Evolutionary conservation across 768 basidiomycete species (phyloP).

Genomic region (Amylocystis lapponica): DNA sequence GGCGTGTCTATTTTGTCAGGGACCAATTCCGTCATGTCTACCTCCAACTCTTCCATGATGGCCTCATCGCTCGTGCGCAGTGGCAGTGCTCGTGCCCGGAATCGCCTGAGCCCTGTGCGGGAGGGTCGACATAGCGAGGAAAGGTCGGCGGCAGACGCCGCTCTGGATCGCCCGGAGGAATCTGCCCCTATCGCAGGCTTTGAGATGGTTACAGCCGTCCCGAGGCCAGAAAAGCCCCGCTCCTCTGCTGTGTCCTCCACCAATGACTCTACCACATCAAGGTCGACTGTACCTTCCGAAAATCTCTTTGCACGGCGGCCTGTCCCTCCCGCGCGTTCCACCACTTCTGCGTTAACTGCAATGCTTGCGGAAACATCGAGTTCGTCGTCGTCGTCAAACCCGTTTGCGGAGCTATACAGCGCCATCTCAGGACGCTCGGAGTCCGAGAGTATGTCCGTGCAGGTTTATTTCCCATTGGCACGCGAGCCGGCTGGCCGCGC

Average conservation of each 20-base stretch:
- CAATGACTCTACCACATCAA: constrained; percentile 10
- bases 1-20: constrained; percentile 53
- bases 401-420: constrained; percentile 84
- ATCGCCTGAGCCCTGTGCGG: constrained; percentile 29
- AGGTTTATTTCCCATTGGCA: constrained; percentile 84
- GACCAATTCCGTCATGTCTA: constrained; percentile 41
- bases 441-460: constrained; percentile 55
- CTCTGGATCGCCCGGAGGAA: constrained; percentile 24
- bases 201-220: constrained; percentile 46
- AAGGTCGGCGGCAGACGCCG: constrained; percentile 20
- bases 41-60: constrained; percentile 47
- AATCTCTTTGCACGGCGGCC: constrained; percentile 46
- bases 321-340: constrained; percentile 37
- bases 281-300: constrained; percentile 13
- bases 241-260: background rate
- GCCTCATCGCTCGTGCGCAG: constrained; percentile 49
- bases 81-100: constrained; percentile 16
- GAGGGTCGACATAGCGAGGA: constrained; percentile 37
- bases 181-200: constrained; percentile 35
- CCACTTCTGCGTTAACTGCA: constrained; percentile 62
- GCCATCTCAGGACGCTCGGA: constrained; percentile 73
- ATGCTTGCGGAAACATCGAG: constrained; percentile 66
- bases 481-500: constrained; percentile 50
- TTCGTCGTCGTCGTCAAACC: constrained; percentile 60
- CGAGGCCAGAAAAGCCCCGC: background rate